These are phyloP conservation scores for Leccinum sublutescens DNA, from an alignment of 768 basidiomycete species.

Conservation along the genomic window DNA sequence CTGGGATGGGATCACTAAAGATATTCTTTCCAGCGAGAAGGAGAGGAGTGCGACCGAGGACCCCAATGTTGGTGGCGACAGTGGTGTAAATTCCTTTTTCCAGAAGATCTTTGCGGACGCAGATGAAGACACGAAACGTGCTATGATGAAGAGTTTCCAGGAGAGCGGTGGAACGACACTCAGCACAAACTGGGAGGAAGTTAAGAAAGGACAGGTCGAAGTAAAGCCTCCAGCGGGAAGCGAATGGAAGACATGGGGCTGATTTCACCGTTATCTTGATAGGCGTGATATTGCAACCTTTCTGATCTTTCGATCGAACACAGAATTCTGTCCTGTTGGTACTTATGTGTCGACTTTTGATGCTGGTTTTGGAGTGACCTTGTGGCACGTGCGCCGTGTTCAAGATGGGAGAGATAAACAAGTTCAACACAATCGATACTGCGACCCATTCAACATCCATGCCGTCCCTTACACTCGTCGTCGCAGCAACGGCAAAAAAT, in stretches of 20 bases:
- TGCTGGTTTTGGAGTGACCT: too few relatives aligned
- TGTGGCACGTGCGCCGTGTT: background rate
- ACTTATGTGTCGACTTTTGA: background rate
- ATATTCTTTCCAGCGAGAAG: constrained; percentile 66
- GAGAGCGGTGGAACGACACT: constrained; percentile 95
- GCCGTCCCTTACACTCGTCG: constrained; percentile 83
- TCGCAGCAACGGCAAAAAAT: constrained; percentile 83
- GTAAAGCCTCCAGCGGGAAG: constrained; percentile 83
- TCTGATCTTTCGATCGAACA: background rate
- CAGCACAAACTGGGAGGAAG: constrained; percentile 95
- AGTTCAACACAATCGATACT: background rate
- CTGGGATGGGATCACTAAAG: constrained; percentile 82
- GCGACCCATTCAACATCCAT: constrained; percentile 29
- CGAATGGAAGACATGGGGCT: constrained; percentile 82
- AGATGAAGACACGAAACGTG: constrained; percentile 86
- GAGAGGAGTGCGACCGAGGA: constrained; percentile 70
- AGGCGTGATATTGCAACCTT: background rate
- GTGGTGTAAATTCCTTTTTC: constrained; percentile 84
- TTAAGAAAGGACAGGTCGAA: constrained; percentile 64
- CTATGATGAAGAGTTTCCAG: constrained; percentile 97
- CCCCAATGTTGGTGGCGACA: constrained; percentile 89
- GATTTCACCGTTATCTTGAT: background rate
- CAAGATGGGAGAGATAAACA: background rate
- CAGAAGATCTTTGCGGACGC: constrained; percentile 88
- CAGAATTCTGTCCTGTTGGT: background rate